Conservation (phyloP, 192 early-diverging fungal genomes). For the Spizellomyces sp. region DNA sequence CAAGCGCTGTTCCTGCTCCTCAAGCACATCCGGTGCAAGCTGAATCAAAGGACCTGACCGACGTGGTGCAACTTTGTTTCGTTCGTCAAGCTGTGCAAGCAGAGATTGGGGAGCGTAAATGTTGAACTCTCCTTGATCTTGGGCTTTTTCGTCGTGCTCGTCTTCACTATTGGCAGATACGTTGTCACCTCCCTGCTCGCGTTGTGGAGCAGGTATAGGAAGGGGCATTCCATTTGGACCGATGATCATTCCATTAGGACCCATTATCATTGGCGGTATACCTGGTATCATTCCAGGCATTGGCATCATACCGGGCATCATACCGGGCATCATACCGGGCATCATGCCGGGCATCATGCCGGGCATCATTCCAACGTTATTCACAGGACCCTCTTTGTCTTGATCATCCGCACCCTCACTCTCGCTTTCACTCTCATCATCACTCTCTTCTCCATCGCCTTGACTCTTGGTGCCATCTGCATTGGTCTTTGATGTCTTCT, state of each 20-base stretch:
- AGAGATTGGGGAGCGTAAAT: slow-evolving; percentile 15
- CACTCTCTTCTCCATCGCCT: not conserved
- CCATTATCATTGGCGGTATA: slow-evolving; percentile 28
- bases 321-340: slow-evolving; percentile 17
- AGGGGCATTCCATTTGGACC: slow-evolving; percentile 31
- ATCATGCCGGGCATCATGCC: slow-evolving; percentile 16
- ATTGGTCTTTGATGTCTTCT: not conserved
- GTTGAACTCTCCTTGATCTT: slow-evolving; percentile 9
- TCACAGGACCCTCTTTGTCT: not conserved
- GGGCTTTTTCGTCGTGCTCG: not conserved
- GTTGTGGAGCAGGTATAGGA: slow-evolving; percentile 10
- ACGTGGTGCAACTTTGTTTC: slow-evolving; percentile 6
- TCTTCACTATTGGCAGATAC: not conserved
- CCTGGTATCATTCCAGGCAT: slow-evolving; percentile 8
- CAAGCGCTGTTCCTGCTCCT: slow-evolving; percentile 23
- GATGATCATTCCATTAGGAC: slow-evolving; percentile 27
- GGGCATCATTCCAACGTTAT: slow-evolving; percentile 6
- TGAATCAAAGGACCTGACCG: slow-evolving; percentile 28
- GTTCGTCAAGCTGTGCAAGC: slow-evolving; percentile 20
- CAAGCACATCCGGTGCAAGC: slow-evolving; percentile 14
- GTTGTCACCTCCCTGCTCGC: not conserved
- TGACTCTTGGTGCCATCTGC: not conserved
- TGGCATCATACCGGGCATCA: slow-evolving; percentile 4
- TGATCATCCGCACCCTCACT: not conserved
- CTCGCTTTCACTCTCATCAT: not conserved